A percentile compares a stretch with the other conserved stretches of the same genome.
These are phyloP conservation scores for Dimocarpus longan DNA, from an alignment of 345 rosid species.

Conservation along the genomic window DNA sequence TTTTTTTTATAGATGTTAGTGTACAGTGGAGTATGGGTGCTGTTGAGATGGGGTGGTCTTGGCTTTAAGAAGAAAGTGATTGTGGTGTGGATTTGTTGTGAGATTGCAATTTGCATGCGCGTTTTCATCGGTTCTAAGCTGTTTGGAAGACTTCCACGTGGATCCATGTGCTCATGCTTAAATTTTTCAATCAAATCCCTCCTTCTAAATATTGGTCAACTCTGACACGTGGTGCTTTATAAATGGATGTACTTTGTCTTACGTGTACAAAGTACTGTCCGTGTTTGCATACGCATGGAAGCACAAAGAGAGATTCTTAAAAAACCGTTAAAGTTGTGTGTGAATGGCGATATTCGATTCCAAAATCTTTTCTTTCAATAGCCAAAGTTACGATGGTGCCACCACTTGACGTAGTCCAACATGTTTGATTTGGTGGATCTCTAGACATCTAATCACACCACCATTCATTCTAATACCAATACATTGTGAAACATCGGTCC, in stretches of 20 bases:
- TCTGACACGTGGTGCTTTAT: background rate
- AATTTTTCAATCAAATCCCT: background rate
- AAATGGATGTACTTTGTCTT: background rate
- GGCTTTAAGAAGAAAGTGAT: background rate
- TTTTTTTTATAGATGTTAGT: background rate
- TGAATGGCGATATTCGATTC: too few relatives aligned
- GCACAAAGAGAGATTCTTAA: background rate
- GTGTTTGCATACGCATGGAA: background rate
- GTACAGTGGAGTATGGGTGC: background rate
- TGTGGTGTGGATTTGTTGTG: background rate
- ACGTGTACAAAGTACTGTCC: background rate
- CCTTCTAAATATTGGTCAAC: background rate
- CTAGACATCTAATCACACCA: too few relatives aligned
- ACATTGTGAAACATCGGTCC: too few relatives aligned
- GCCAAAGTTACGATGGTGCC: too few relatives aligned
- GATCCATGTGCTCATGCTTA: background rate
- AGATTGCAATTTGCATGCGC: constrained; percentile 1
- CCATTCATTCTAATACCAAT: too few relatives aligned
- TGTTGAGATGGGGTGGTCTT: background rate
- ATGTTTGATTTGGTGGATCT: too few relatives aligned
- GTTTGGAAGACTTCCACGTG: background rate
- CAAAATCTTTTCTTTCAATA: too few relatives aligned
- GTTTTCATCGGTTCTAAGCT: background rate
- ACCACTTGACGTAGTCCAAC: too few relatives aligned
- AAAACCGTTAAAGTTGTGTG: too few relatives aligned